phyloP scores from a whole-genome alignment of 495 filamentous ascomycete species.

The Delitschia confertaspora region DNA sequence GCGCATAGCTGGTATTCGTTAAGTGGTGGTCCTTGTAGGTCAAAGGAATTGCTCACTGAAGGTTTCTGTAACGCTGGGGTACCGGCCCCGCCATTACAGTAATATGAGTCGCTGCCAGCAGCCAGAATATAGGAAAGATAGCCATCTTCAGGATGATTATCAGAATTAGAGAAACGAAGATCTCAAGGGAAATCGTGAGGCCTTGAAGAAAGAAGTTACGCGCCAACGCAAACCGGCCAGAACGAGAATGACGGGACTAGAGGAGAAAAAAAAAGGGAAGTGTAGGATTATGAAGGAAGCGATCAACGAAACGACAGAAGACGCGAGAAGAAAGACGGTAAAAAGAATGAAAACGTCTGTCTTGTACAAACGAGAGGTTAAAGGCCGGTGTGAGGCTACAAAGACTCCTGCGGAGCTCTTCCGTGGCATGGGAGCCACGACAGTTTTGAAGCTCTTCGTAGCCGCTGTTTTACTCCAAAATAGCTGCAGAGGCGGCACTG shows the following conservation, averaged over 20 bases:
- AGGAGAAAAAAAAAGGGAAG: constrained; percentile 7
- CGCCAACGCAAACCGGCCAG: no score
- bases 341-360: constrained; percentile 10
- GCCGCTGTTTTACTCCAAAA: constrained; percentile 28
- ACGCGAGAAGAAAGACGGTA: constrained; percentile 6
- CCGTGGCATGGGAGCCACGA: constrained; percentile 4
- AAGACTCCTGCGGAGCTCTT: constrained; percentile 3
- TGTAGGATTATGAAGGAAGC: constrained; percentile 18
- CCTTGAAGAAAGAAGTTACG: background rate
- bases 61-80: constrained; percentile 16
- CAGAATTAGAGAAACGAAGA: constrained; percentile 17
- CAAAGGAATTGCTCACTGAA: constrained; percentile 3
- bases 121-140: constrained; percentile 13
- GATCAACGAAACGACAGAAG: constrained; percentile 16
- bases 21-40: background rate
- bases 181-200: background rate
- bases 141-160: constrained; percentile 18
- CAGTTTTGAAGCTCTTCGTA: constrained; percentile 26
- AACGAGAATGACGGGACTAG: constrained; percentile 2
- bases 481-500: constrained; percentile 18
- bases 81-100: constrained; percentile 23
- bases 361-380: constrained; percentile 19
- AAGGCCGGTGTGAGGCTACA: constrained; percentile 14
- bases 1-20: background rate
- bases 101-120: constrained; percentile 27